Percentiles rank a stretch among this genome's conserved stretches.
Evolutionary conservation across 306 rosid species (phyloP).

Genomic region (Citrullus mucosospermus): DNA sequence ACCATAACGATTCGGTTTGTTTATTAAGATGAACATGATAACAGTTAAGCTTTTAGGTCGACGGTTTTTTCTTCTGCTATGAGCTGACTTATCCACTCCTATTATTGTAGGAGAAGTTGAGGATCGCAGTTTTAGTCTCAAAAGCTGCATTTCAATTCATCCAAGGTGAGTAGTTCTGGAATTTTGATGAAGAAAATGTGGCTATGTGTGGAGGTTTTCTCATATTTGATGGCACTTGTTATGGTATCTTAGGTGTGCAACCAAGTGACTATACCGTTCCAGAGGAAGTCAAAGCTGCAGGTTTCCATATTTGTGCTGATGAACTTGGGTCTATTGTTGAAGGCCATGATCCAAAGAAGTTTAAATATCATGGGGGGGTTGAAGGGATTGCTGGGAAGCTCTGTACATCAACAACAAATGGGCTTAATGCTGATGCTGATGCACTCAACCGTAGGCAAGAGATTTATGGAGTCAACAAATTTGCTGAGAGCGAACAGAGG

Average conservation of each 20-base stretch:
- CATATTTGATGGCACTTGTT: conserved; percentile 7
- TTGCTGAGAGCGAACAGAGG: conserved; percentile 46
- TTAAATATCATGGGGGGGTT: conserved; percentile 53
- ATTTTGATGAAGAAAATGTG: background rate
- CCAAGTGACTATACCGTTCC: conserved; percentile 57
- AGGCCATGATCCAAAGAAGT: conserved; percentile 69
- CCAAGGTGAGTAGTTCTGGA: conserved; percentile 32
- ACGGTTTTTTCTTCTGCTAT: background rate
- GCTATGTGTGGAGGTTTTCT: background rate
- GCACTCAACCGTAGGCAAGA: conserved; percentile 32
- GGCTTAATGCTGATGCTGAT: conserved; percentile 33
- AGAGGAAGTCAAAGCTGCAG: conserved; percentile 63
- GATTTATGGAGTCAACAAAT: conserved; percentile 68
- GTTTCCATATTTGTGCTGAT: conserved; percentile 66
- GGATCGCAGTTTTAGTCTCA: conserved; percentile 81
- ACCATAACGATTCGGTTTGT: background rate
- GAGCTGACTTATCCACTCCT: background rate
- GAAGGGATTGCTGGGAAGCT: conserved; percentile 62
- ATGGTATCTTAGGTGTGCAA: conserved; percentile 39
- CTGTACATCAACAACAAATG: conserved; percentile 42
- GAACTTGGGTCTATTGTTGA: conserved; percentile 89
- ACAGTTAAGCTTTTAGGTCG: background rate
- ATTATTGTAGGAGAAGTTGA: conserved; percentile 58
- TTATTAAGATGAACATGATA: background rate
- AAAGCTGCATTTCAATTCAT: conserved; percentile 78